A percentile compares a stretch with the other conserved stretches of the same genome.
Conservation (phyloP, 345 rosid genomes). For the Acer yangbiense region DNA sequence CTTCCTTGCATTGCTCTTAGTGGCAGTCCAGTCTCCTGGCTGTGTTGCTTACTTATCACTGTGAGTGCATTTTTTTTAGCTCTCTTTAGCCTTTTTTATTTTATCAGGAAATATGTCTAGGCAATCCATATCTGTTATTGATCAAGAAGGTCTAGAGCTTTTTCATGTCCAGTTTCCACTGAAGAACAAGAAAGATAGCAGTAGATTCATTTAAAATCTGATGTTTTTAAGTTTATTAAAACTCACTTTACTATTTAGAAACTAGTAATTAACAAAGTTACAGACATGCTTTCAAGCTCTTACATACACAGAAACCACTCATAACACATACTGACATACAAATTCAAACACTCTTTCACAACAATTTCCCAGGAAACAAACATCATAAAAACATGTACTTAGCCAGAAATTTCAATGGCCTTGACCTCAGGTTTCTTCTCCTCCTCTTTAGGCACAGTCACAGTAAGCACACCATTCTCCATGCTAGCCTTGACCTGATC, state of each 20-base stretch:
- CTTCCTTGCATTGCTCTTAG: background rate
- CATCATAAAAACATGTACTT: background rate
- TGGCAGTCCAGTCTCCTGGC: background rate
- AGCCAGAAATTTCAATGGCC: slow-evolving; percentile 53
- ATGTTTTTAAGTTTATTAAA: too few relatives aligned
- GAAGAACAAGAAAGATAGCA: background rate
- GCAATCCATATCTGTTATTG: background rate
- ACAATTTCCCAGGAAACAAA: background rate
- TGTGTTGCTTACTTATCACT: too few relatives aligned
- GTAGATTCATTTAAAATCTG: too few relatives aligned
- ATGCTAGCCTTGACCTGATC: slow-evolving; percentile 50
- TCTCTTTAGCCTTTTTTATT: too few relatives aligned
- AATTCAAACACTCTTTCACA: background rate
- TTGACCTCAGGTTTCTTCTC: slow-evolving; percentile 42
- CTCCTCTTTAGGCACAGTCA: slow-evolving; percentile 41
- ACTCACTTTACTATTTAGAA: background rate
- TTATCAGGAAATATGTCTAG: background rate
- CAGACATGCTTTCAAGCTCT: background rate
- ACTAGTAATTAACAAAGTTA: background rate
- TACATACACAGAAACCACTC: slow-evolving; percentile 3
- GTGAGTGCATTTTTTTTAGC: too few relatives aligned
- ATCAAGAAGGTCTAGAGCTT: background rate
- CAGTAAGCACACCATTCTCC: slow-evolving; percentile 59
- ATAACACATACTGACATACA: background rate
- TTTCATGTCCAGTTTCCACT: background rate